Evolutionary conservation across 1,284 basidiomycete genomes (phyloP).

Genomic region (Ceratobasidium sp.): DNA sequence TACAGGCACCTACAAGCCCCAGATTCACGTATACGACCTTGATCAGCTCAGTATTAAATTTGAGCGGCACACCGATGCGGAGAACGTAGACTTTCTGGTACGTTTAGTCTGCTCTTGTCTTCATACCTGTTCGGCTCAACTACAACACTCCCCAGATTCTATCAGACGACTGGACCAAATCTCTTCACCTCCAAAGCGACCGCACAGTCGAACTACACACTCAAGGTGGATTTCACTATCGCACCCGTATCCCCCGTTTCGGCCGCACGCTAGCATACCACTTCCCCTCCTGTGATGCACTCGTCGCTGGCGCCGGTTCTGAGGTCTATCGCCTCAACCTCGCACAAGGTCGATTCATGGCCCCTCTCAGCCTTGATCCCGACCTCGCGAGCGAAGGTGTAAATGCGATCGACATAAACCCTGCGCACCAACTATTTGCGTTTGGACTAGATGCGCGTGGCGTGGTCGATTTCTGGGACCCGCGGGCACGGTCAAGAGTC

Average conservation of each 20-base stretch:
- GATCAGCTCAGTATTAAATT: conserved; percentile 95
- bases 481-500: conserved; percentile 83
- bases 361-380: conserved; percentile 74
- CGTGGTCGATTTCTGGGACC: conserved; percentile 97
- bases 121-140: conserved; percentile 36
- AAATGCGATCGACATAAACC: conserved; percentile 94
- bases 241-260: conserved; percentile 93
- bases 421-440: conserved; percentile 90
- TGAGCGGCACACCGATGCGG: conserved; percentile 94
- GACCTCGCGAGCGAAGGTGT: conserved; percentile 75
- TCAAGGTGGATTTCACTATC: conserved; percentile 93
- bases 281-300: conserved; percentile 84
- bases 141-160: conserved; percentile 73
- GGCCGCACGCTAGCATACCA: conserved; percentile 94
- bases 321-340: conserved; percentile 96
- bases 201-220: conserved; percentile 96
- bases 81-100: conserved; percentile 98
- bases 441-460: conserved; percentile 88
- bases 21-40: conserved; percentile 96
- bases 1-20: conserved; percentile 98
- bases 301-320: conserved; percentile 81
- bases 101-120: conserved; percentile 66
- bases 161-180: conserved; percentile 99
- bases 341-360: conserved; percentile 94
- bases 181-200: conserved; percentile 96